Conservation (phyloP, 441 rosid genomes). For the Francoa sonchifolia region DNA sequence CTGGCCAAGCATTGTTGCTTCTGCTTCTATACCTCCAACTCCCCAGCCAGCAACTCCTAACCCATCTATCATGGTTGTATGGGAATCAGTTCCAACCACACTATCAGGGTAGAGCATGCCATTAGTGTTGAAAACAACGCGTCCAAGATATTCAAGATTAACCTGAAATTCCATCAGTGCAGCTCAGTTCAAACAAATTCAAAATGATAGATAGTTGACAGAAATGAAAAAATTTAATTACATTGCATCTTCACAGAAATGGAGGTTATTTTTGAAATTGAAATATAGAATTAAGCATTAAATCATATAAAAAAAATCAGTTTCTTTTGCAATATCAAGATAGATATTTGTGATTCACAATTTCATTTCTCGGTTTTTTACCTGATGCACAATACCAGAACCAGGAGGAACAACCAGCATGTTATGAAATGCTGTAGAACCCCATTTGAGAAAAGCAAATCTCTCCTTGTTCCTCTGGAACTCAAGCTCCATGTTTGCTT, state of each 20-base stretch:
- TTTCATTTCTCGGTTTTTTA: constrained; percentile 11
- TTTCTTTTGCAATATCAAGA: not conserved
- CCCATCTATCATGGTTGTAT: constrained; percentile 99
- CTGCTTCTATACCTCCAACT: constrained; percentile 99
- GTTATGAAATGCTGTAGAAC: constrained; percentile 78
- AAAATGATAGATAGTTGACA: too few species aligned
- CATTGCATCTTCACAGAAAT: too few species aligned
- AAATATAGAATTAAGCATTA: not conserved
- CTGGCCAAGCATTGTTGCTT: constrained; percentile 99
- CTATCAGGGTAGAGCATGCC: constrained; percentile 88
- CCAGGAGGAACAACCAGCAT: constrained; percentile 99
- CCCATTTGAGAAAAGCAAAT: constrained; percentile 97
- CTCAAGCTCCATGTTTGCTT: constrained; percentile 91
- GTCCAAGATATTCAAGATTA: constrained; percentile 92
- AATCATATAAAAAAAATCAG: not conserved
- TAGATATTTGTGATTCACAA: not conserved
- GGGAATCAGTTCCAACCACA: constrained; percentile 97
- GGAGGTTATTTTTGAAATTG: not conserved
- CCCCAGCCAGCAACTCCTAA: constrained; percentile 99
- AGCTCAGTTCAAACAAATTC: constrained; percentile 7
- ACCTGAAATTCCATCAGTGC: constrained; percentile 43
- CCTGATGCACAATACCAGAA: constrained; percentile 99
- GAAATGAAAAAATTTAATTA: not conserved
- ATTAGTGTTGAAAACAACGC: constrained; percentile 82
- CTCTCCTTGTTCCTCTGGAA: constrained; percentile 96